Evolutionary conservation across 2,329 filamentous ascomycete genomes (phyloP), one percentile per base, ranked within the genome.

Genomic region (Alternaria rosae): DNA sequence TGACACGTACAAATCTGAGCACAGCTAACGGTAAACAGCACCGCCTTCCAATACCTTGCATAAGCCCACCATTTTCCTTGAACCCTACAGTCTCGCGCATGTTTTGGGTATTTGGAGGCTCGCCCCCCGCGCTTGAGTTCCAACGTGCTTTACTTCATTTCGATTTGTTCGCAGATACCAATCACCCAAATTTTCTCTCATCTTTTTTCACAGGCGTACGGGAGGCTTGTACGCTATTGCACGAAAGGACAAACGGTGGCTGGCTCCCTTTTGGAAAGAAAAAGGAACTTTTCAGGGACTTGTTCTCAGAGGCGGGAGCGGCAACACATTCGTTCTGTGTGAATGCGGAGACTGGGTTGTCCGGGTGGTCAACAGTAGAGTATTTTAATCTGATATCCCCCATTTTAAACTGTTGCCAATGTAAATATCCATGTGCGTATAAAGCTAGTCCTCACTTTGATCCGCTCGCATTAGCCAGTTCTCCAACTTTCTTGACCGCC

Each of bases 401-500:
- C 47, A 32, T 20, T 35, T 26, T 30, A 35, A 43, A 23, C 26
- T 52, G 41, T 47, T 17, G 28, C 28, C 35, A 5, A n/a, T 17
- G 20, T 30, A 51, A 5, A 25, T 51, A 38, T 23, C 20, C 8
- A 21, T 50, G 45, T 32, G 45, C 32, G 11, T 20, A 28, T 17
- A 20, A 13, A 13, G 47, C 21, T 35, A 23, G 35, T 25, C 32
- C 23, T 44, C 35, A 32, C 41, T 15, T n/a, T 28, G 25, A 7
- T 26, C 43, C 32, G 6, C 13, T 44, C 20, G 66, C 63, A 61
- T 62, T 61, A 38, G 68, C 71, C 64, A 79, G 66, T 62, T 76
- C 70, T 38, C 75, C 76, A 12, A 78, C 74, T 65, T 76, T 76
- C 67, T 20, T 25, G 3, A 78, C 75, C 41, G 91, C 92, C 75